Percentiles rank a stretch among this genome's conserved stretches.
Conservation (phyloP, 78 protist genomes). For the Protostelium mycophagum region DNA sequence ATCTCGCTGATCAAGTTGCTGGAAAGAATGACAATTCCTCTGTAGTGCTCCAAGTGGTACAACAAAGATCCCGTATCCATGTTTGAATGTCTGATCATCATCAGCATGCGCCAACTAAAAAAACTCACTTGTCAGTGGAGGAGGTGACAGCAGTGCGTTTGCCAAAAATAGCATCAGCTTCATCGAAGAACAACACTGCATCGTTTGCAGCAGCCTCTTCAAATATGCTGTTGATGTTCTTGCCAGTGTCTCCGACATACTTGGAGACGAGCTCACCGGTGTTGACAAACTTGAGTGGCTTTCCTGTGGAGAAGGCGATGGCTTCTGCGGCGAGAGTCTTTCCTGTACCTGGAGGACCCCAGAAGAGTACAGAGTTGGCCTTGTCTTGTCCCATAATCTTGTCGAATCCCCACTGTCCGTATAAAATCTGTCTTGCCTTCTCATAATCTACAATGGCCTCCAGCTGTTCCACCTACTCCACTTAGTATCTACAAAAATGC, state of each 20-base stretch:
- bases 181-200: constrained; percentile 55
- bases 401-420: constrained; percentile 65
- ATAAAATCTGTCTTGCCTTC: constrained; percentile 50
- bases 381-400: constrained; percentile 9
- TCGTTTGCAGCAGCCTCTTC: constrained; percentile 36
- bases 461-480: constrained; percentile 3
- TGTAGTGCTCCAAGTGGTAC: constrained; percentile 46
- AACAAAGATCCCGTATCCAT: constrained; percentile 17
- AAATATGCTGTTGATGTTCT: constrained; percentile 38
- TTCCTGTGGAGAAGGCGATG: constrained; percentile 55
- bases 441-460: constrained; percentile 45
- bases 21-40: constrained; percentile 40
- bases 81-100: constrained; percentile 11
- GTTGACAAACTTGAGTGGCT: constrained; percentile 30
- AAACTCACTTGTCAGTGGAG: constrained; percentile 6
- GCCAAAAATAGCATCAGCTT: constrained; percentile 43
- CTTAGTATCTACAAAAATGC: no score
- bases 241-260: constrained; percentile 32
- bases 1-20: constrained; percentile 7
- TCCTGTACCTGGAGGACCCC: constrained; percentile 66
- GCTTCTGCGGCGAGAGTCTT: constrained; percentile 63
- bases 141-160: background rate
- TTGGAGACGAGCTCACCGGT: constrained; percentile 18
- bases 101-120: background rate
- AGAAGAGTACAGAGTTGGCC: constrained; percentile 34